These are phyloP conservation scores for Starmerella tilneyi DNA, from an alignment of 805 yeast species.

Conservation along the genomic window DNA sequence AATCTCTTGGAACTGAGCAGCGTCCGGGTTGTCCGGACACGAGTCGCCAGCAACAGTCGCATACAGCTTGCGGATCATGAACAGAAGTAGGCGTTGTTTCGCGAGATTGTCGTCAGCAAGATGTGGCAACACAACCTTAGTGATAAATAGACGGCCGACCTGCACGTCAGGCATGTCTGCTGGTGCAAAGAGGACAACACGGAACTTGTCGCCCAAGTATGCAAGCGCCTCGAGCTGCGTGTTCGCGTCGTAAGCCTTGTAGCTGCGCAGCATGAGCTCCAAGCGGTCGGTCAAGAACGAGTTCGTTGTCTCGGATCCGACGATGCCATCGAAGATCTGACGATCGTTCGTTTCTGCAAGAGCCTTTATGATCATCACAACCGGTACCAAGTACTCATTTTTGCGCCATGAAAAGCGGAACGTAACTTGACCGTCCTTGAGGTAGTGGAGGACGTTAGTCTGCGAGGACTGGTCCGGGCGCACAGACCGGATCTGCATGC, in stretches of 20 bases:
- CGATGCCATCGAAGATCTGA: conserved; percentile 91
- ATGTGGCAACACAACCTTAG: conserved; percentile 82
- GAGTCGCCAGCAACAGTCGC: conserved; percentile 95
- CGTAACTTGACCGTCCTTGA: conserved; percentile 91
- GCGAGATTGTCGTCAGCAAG: conserved; percentile 53
- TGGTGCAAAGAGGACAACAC: conserved; percentile 83
- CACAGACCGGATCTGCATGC: conserved; percentile 88
- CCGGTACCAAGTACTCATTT: conserved; percentile 90
- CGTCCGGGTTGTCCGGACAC: conserved; percentile 96
- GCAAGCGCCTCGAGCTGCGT: conserved; percentile 85
- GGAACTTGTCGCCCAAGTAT: conserved; percentile 88
- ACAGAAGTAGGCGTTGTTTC: conserved; percentile 76
- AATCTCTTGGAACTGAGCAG: conserved; percentile 97
- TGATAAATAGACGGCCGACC: conserved; percentile 76
- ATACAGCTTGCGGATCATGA: conserved; percentile 92
- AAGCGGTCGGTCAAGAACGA: conserved; percentile 96
- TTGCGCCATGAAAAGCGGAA: conserved; percentile 96
- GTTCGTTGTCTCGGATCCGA: conserved; percentile 75
- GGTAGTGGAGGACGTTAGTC: conserved; percentile 91
- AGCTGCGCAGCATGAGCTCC: conserved; percentile 80
- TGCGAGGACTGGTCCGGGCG: conserved; percentile 97
- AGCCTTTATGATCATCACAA: conserved; percentile 83
- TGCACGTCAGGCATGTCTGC: conserved; percentile 81
- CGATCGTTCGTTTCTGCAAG: conserved; percentile 82
- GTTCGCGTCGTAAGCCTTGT: conserved; percentile 66